A percentile compares a stretch with the other conserved stretches of the same genome.
phyloP scores from a whole-genome alignment of 139 green algal species.

The Tetratostichococcus sp. region DNA sequence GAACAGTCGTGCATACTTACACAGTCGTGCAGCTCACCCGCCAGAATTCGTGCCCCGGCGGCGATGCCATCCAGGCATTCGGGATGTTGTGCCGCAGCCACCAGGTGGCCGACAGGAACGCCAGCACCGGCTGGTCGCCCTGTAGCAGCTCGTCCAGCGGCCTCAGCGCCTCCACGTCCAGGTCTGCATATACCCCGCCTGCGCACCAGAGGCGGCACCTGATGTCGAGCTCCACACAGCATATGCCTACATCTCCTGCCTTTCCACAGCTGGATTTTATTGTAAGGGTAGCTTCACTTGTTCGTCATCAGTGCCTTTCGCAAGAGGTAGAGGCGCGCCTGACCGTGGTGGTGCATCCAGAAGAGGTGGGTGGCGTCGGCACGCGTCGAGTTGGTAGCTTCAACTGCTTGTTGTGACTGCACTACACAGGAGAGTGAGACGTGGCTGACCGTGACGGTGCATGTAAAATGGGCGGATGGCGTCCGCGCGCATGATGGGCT shows the following conservation, averaged over 20 bases:
- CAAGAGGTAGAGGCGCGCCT: too few species aligned
- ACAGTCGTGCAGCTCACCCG: neutral
- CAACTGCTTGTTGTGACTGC: too few species aligned
- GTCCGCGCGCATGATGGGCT: constrained; percentile 24
- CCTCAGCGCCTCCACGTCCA: constrained; percentile 27
- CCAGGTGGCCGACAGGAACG: constrained; percentile 19
- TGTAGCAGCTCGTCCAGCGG: constrained; percentile 15
- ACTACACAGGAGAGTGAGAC: too few species aligned
- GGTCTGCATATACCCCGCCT: constrained; percentile 30
- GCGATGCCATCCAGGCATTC: constrained; percentile 34
- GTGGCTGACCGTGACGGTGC: neutral
- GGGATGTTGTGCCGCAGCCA: constrained; percentile 28
- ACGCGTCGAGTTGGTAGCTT: too few species aligned
- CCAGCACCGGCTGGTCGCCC: constrained; percentile 10
- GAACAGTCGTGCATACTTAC: neutral
- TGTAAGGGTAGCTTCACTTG: too few species aligned
- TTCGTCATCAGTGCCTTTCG: too few species aligned
- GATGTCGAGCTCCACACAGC: too few species aligned
- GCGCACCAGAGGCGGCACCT: neutral
- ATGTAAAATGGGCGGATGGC: constrained; percentile 20
- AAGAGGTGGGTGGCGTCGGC: constrained; percentile 11
- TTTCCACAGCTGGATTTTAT: too few species aligned
- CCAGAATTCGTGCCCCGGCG: constrained; percentile 24
- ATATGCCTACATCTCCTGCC: too few species aligned
- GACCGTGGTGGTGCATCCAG: constrained; percentile 14